Conservation (phyloP, 1,284 basidiomycete genomes). For the Rhodotorula sp. region DNA sequence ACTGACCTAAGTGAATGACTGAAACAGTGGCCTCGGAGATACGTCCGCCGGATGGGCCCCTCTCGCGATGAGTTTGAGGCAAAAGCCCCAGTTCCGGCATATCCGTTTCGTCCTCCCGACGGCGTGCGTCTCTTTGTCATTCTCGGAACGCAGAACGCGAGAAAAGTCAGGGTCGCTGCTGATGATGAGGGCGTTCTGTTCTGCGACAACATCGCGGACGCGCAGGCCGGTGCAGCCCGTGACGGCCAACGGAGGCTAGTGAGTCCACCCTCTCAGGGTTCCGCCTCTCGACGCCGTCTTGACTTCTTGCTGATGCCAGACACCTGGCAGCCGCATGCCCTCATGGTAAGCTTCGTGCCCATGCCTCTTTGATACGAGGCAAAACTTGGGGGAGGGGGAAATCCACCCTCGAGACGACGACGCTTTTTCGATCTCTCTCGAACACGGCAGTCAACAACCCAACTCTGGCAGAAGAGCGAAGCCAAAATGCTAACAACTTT, state of each 20-base stretch:
- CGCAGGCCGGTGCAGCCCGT: slow-evolving; percentile 57
- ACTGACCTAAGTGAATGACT: not conserved
- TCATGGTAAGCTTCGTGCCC: slow-evolving; percentile 58
- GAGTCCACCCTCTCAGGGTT: slow-evolving; percentile 1
- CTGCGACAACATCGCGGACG: no score
- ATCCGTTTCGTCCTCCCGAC: slow-evolving; percentile 63
- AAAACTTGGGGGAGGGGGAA: no score
- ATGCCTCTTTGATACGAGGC: not conserved
- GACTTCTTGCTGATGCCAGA: no score
- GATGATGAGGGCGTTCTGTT: no score
- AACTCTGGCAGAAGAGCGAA: not conserved
- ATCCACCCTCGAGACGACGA: no score
- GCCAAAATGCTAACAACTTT: no score
- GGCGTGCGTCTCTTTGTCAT: slow-evolving; percentile 54
- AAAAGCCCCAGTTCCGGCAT: slow-evolving; percentile 28
- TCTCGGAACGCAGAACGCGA: no score
- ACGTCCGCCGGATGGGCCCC: slow-evolving; percentile 34
- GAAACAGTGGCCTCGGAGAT: slow-evolving; percentile 38
- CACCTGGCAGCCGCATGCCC: slow-evolving; percentile 56
- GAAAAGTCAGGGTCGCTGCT: no score
- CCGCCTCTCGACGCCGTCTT: no score
- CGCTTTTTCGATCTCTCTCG: no score
- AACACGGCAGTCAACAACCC: not conserved
- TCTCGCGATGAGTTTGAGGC: slow-evolving; percentile 33
- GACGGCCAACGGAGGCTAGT: slow-evolving; percentile 60